Conservation (phyloP, 345 rosid species). For the Gossypioides kirkii region DNA sequence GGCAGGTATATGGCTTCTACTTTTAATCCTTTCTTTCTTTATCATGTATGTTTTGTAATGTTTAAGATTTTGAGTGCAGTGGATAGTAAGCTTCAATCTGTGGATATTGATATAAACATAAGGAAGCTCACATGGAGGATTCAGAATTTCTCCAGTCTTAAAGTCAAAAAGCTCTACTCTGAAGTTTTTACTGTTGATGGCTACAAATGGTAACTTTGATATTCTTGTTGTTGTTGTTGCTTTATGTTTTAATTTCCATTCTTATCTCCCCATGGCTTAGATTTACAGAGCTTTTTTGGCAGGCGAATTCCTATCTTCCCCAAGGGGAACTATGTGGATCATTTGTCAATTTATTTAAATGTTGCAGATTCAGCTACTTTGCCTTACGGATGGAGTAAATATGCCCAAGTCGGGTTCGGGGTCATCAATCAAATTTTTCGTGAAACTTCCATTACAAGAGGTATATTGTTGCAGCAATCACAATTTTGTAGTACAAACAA, state of each 20-base stretch:
- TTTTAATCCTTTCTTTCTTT: background rate
- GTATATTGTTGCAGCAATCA: background rate
- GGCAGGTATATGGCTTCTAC: no score
- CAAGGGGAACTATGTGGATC: slow-evolving; percentile 67
- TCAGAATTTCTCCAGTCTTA: slow-evolving; percentile 32
- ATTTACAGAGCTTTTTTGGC: background rate
- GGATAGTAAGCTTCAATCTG: background rate
- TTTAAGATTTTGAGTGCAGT: background rate
- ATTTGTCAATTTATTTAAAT: slow-evolving; percentile 76
- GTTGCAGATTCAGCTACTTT: slow-evolving; percentile 60
- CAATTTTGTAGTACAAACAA: background rate
- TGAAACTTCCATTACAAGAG: slow-evolving; percentile 27
- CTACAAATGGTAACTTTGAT: background rate
- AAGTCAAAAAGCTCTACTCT: slow-evolving; percentile 30
- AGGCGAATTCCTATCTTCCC: slow-evolving; percentile 78
- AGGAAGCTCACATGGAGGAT: slow-evolving; percentile 33
- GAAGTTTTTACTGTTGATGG: slow-evolving; percentile 38
- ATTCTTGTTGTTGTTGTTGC: background rate
- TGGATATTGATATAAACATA: background rate
- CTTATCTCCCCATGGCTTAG: background rate
- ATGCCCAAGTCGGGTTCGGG: slow-evolving; percentile 66
- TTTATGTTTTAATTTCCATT: background rate
- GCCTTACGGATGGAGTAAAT: slow-evolving; percentile 85
- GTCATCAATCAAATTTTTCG: slow-evolving; percentile 59
- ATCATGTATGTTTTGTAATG: background rate